Conservation (phyloP, 2,329 filamentous ascomycete genomes). For the Leptosphaerulina australis region DNA sequence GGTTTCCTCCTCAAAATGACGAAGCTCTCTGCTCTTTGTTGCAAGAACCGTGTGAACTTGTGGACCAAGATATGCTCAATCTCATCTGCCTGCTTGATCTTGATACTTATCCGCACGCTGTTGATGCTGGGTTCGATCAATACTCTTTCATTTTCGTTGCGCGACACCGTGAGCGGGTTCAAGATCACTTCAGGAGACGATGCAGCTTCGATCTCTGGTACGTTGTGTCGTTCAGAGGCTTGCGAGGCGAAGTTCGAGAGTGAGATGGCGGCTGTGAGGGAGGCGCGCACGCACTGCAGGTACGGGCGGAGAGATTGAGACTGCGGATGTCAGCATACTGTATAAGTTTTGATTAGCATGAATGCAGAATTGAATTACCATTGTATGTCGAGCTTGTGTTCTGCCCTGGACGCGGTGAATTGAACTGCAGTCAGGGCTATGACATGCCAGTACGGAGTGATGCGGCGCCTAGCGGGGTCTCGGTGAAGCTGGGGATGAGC, state of each 20-base stretch:
- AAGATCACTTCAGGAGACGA: constrained; percentile 93
- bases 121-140: constrained; percentile 97
- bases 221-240: constrained; percentile 94
- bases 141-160: constrained; percentile 97
- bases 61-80: constrained; percentile 98
- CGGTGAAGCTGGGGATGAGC: constrained; percentile 33
- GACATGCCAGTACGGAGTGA: constrained; percentile 39
- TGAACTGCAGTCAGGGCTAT: constrained; percentile 35
- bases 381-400: constrained; percentile 28
- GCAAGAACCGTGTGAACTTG: constrained; percentile 97
- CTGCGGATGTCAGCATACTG: constrained; percentile 54
- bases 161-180: constrained; percentile 85
- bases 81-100: constrained; percentile 99
- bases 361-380: constrained; percentile 31
- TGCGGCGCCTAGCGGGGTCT: constrained; percentile 36
- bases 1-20: constrained; percentile 95
- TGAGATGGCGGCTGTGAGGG: constrained; percentile 89
- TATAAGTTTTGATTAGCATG: background rate
- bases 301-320: constrained; percentile 97
- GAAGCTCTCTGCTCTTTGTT: constrained; percentile 93
- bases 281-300: constrained; percentile 93
- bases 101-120: constrained; percentile 94
- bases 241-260: constrained; percentile 98
- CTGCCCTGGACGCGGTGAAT: constrained; percentile 26
- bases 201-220: constrained; percentile 92